A percentile compares a stretch with the other conserved stretches of the same genome.
Evolutionary conservation across 1,284 basidiomycete genomes (phyloP).

Genomic region (Ustilago bromivora): DNA sequence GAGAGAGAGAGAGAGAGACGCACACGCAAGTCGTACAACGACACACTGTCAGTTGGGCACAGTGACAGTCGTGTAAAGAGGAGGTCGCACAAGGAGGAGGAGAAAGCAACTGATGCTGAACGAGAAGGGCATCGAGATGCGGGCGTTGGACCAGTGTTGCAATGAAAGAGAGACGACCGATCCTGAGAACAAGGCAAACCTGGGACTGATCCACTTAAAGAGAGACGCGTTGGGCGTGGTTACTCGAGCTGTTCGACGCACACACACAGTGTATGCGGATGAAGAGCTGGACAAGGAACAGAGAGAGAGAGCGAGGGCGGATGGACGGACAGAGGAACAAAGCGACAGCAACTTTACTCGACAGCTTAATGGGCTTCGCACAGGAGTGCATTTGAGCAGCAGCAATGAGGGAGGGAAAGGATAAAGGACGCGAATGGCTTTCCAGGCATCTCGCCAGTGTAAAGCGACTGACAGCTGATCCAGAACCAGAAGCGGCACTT

Average conservation of each 20-base stretch:
- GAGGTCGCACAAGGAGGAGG: neutral
- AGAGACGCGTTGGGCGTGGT: neutral
- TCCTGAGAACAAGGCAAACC: neutral
- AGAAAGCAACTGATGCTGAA: neutral
- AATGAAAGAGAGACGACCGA: neutral
- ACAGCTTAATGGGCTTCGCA: constrained; percentile 1
- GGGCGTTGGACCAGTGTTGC: neutral
- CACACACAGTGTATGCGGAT: neutral
- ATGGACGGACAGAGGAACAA: constrained; percentile 1
- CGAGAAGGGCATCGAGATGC: neutral
- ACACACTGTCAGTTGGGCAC: neutral
- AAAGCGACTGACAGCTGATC: constrained; percentile 21
- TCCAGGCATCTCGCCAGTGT: constrained; percentile 16
- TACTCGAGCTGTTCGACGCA: neutral
- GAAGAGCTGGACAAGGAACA: neutral
- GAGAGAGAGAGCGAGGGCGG: neutral
- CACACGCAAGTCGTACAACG: neutral
- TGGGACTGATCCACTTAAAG: neutral
- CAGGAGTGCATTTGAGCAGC: neutral
- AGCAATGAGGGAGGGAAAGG: neutral
- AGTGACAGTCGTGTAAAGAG: constrained; percentile 4
- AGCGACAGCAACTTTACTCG: constrained; percentile 4
- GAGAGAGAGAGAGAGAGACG: neutral
- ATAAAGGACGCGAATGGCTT: neutral
- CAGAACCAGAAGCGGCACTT: constrained; percentile 17